phyloP scores from a whole-genome alignment of 1,284 basidiomycete species.

The Pulveroboletus sp. region DNA sequence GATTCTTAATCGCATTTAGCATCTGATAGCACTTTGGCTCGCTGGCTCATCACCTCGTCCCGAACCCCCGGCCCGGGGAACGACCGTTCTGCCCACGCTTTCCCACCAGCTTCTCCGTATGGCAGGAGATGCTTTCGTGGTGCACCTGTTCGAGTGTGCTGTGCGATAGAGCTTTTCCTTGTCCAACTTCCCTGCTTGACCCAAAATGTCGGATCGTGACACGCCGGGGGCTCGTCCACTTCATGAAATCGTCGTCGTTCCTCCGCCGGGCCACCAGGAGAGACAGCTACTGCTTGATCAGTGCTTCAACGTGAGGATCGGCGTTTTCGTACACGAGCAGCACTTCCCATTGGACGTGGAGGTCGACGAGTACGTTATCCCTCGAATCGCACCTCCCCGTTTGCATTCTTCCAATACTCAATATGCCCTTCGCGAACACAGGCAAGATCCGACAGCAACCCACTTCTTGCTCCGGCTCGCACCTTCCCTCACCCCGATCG shows the following conservation, averaged over 20 bases:
- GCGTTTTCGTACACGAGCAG: slow-evolving; percentile 52
- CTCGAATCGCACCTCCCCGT: not conserved
- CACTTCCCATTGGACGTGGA: slow-evolving; percentile 67
- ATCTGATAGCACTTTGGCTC: slow-evolving; percentile 14
- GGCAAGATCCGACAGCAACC: slow-evolving; percentile 56
- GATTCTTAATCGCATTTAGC: slow-evolving; percentile 6
- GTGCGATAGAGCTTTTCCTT: slow-evolving; percentile 10
- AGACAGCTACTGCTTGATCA: slow-evolving; percentile 44
- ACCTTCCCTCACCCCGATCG: slow-evolving; percentile 57
- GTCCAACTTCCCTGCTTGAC: not conserved
- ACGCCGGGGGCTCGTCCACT: slow-evolving; percentile 28
- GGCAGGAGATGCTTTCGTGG: not conserved
- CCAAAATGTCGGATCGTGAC: slow-evolving; percentile 20
- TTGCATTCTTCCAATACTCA: slow-evolving; percentile 4
- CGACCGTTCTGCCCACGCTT: slow-evolving; percentile 6
- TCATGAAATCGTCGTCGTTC: slow-evolving; percentile 54
- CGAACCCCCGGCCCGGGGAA: slow-evolving; percentile 22
- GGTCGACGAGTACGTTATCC: slow-evolving; percentile 58
- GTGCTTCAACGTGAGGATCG: slow-evolving; percentile 60
- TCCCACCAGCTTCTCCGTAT: not conserved
- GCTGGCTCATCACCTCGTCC: slow-evolving; percentile 3
- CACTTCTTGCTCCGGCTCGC: slow-evolving; percentile 68
- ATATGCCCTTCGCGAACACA: slow-evolving; percentile 27
- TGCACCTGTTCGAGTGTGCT: slow-evolving; percentile 19
- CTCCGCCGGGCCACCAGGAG: slow-evolving; percentile 34